phyloP scores from a whole-genome alignment of 306 rosid genomes.

The Boehmeria nivea region DNA sequence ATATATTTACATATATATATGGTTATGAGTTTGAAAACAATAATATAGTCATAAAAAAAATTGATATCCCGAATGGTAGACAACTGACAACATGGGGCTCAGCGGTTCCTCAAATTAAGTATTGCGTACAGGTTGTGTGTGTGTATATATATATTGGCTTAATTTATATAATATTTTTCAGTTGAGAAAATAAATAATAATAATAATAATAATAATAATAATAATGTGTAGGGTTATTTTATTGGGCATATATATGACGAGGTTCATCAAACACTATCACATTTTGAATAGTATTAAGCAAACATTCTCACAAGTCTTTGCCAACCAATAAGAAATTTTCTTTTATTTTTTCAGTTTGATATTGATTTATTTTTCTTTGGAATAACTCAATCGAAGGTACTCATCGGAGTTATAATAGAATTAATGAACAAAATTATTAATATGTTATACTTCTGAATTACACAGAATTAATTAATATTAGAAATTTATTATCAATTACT shows the following conservation, averaged over 20 bases:
- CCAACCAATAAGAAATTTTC: not conserved
- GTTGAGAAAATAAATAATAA: not conserved
- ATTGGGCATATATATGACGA: not conserved
- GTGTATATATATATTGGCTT: no score
- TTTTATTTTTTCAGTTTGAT: not conserved
- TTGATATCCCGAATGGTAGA: not conserved
- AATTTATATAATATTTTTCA: not conserved
- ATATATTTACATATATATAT: not conserved
- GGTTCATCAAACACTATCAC: not conserved
- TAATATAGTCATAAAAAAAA: not conserved
- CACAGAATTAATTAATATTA: no score
- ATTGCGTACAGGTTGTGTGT: slow-evolving; percentile 5
- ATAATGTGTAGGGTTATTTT: no score
- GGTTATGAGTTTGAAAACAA: no score
- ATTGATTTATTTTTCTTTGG: not conserved
- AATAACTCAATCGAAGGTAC: slow-evolving; percentile 1
- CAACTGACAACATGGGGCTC: slow-evolving; percentile 12
- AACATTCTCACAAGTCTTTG: slow-evolving; percentile 5
- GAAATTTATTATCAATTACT: no score
- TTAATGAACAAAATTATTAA: no score
- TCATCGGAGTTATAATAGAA: no score
- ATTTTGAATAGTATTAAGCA: slow-evolving; percentile 1
- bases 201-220: not conserved
- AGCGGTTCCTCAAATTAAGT: not conserved
- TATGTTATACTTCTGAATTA: no score